Evolutionary conservation across 164 flowering plant species (phyloP), one percentile per base, ranked within the genome.

Genomic region (Stephania yunnanensis): DNA sequence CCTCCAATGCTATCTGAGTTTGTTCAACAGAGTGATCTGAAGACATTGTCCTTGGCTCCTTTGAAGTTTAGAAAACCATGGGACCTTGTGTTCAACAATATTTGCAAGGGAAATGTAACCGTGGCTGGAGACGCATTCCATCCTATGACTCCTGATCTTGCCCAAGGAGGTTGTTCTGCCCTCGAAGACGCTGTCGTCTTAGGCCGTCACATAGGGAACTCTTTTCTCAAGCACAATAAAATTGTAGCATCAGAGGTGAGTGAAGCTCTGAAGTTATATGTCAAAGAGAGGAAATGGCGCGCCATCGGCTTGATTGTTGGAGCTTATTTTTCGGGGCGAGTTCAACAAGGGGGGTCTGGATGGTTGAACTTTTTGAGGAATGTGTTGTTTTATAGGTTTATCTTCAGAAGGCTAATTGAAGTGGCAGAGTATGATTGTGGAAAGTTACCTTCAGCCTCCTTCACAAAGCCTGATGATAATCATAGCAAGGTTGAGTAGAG

Each of bases 131-230:
- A 77, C 58, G 80, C 79, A 4, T 65, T 80, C 77, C 82, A 80
- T 53, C 82, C 82, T 0, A 80, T 80, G 82, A 80, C 82, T 31
- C 77, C 80, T 6, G 80, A 80, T 70, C 29, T 80, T 12, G 80
- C 75, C 10, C 82, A 80, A 71, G 82, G 82, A 12, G 82, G 82
- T 12, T 70, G 82, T 67, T 6, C 73, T 0, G 78, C 82, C 20
- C 45, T 80, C 50, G 82, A 80, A 72, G 82, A 80, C 68, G 82
- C 78, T 3, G 75, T 80, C 1, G 72, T 80, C 25, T 61, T 80
- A 4, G 83, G 68, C 6, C 71, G 77, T 11, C 73, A 74, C 17
- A 71, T 80, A 1, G 80, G 77, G 29, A 70, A 70, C 2, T 63
- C 67, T 1, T 46, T 70, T 22, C 30, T 17, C 13, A 22, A 64